Evolutionary conservation across 78 protist species (phyloP), one percentile per base, ranked within the genome.

Genomic region (Polysphondylium violaceum): DNA sequence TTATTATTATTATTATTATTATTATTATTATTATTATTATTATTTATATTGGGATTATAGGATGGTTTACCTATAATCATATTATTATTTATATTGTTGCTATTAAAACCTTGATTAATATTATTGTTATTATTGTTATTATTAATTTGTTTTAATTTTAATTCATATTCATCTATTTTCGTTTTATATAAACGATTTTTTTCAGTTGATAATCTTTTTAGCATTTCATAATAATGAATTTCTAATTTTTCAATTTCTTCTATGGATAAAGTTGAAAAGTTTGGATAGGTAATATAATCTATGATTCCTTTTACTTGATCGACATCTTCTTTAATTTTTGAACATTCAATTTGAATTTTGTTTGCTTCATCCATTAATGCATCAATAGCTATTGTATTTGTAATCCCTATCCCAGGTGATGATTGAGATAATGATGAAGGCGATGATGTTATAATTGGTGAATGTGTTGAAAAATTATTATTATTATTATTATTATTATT

Each of bases 201-300:
- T n/a, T 75, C 76, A 64, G 50, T 79, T 29, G 59, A 53, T 14
- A 65, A 29, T 68, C 63, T 79, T 72, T 53, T 79, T 64, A 79
- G 25, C 17, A 41, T 44, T 35, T 79, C 74, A 11, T 67, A 44
- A 68, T 44, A 79, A n/a, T 61, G n/a, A 25, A 40, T 64, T 31
- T 68, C 89, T 53, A 79, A 55, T 35, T 60, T 53, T 55, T 64
- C 53, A 14, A 79, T 25, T 36, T 55, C 56, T 21, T 29, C 35
- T 19, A 65, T 36, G 3, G 89, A 36, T 41, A 35, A 41, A 35
- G 17, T 27, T 29, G 74, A 33, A 7, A 79, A 9, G 16, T 51
- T 33, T 16, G 27, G 8, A 50, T 76, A 69, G 7, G 78, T 36
- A 1, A 79, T 29, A 31, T 65, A 12, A 40, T 67, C 76, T 38